Base-by-base conservation (phyloP, 2,329 filamentous ascomycete genomes). In the Grosmannia serpens region DNA sequence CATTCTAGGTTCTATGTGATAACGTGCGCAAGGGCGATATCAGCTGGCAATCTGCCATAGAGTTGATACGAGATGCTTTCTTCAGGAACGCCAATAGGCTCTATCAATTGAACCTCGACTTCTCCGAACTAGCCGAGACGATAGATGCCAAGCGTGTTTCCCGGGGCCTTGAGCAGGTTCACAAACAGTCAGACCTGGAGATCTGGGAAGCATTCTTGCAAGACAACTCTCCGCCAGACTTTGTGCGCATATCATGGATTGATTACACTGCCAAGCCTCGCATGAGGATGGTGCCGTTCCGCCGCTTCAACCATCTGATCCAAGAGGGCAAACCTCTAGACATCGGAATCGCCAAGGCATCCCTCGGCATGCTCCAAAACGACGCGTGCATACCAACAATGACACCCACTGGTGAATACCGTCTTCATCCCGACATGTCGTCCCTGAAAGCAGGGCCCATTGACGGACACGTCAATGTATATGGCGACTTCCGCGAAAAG, bases 81-180 rank as follows among this genome's bases (percentile, higher is more conserved):
- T 94, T 91, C 73, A 77, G 82, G 62, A 95, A 91, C 64, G 82
- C 89, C 0, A 92, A 91, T 66, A 72, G 75, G n/a, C 73, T 94
- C 0, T 95, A 94, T 66, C 74, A 79, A 15, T 77, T 95, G 1
- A 71, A 76, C 0, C 71, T 83, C 22, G 67, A 70, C 38, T 69
- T 79, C 17, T 62, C 62, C 4, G 65, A 71, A 56, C 33, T n/a
- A 35, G 8, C 47, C 6, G 33, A 11, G 27, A 24, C 22, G 20
- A 4, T 4, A 11, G 33, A 4, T 7, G 41, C 17, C 13, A 17
- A 22, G 17, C 9, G 17, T n/a, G 41, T 7, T 15, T 17, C 5
- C 17, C 47, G 7, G 22, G 47, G 6, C 13, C 26, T 2, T 17
- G 24, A 15, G 2, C 29, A n/a, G 27, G 22, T 38, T 17, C 27